A percentile compares a stretch with the other conserved stretches of the same genome.
Conservation (phyloP, 2,329 filamentous ascomycete species). For the Lasiodiplodia theobromae region DNA sequence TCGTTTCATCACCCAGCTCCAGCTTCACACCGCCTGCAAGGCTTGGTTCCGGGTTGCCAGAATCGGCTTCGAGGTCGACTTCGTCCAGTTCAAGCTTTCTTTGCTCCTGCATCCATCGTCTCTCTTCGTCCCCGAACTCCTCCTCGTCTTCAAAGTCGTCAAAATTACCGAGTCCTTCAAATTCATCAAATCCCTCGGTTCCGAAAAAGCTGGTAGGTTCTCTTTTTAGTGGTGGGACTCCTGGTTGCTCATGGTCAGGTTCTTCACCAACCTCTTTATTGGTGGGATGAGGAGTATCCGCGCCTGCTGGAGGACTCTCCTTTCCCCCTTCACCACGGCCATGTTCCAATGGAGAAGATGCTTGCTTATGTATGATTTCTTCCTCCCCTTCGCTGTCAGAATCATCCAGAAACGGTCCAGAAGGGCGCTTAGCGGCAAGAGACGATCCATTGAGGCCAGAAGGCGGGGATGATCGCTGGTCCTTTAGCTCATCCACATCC, state of each 20-base stretch:
- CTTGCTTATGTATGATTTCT: neutral
- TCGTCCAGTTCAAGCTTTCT: conserved; percentile 60
- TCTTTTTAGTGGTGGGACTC: conserved; percentile 45
- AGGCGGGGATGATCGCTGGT: conserved; percentile 42
- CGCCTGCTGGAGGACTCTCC: neutral
- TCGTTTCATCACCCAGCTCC: conserved; percentile 17
- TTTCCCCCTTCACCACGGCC: neutral
- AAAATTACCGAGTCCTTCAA: conserved; percentile 62
- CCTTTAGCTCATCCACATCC: conserved; percentile 48
- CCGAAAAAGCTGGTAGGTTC: conserved; percentile 56
- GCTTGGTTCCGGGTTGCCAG: conserved; percentile 64
- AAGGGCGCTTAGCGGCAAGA: conserved; percentile 43
- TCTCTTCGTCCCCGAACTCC: conserved; percentile 58
- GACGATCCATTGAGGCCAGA: conserved; percentile 14
- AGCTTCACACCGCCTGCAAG: conserved; percentile 40
- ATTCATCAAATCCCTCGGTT: conserved; percentile 58
- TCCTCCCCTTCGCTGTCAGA: conserved; percentile 66
- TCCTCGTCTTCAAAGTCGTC: conserved; percentile 64
- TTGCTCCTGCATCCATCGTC: conserved; percentile 78
- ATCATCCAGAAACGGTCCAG: conserved; percentile 74
- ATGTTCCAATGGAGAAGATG: neutral
- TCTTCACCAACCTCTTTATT: conserved; percentile 23
- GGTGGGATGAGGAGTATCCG: neutral
- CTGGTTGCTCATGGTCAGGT: conserved; percentile 1
- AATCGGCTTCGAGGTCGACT: conserved; percentile 44